A percentile compares a stretch with the other conserved stretches of the same genome.
These are phyloP conservation scores for Symbiodinium pilosum DNA, from an alignment of 73 alveolate species.

Conservation along the genomic window DNA sequence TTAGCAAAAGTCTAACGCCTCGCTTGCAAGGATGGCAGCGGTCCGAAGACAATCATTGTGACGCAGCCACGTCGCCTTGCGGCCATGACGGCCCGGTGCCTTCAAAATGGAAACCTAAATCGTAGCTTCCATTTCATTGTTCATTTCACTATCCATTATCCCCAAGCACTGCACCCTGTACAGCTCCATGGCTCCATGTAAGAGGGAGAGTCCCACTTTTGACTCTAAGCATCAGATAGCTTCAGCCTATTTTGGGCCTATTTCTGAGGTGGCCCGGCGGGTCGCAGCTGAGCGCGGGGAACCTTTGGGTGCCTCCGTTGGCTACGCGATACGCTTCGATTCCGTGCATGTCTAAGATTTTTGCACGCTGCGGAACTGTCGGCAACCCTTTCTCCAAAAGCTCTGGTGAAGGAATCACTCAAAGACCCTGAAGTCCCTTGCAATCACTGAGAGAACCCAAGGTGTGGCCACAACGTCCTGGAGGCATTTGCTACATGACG, in stretches of 20 bases:
- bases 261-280: constrained; percentile 60
- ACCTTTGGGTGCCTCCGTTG: constrained; percentile 76
- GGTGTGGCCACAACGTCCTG: constrained; percentile 88
- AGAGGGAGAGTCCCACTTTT: no score
- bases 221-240: no score
- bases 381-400: no score
- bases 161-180: no score
- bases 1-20: no score
- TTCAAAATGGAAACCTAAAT: not conserved
- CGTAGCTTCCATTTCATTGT: no score
- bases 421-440: no score
- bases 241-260: no score
- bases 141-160: not conserved
- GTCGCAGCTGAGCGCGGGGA: constrained; percentile 94
- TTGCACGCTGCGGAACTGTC: not conserved
- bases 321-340: constrained; percentile 92
- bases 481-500: constrained; percentile 94
- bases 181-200: no score
- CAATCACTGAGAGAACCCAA: not conserved
- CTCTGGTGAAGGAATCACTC: no score
- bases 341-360: not conserved
- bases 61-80: constrained; percentile 92
- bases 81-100: constrained; percentile 35
- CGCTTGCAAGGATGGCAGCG: constrained; percentile 26
- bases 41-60: constrained; percentile 53